Evolutionary conservation across 805 yeast species (phyloP), one percentile per base, ranked within the genome.

Genomic region (Starmerella gropengiesseri): DNA sequence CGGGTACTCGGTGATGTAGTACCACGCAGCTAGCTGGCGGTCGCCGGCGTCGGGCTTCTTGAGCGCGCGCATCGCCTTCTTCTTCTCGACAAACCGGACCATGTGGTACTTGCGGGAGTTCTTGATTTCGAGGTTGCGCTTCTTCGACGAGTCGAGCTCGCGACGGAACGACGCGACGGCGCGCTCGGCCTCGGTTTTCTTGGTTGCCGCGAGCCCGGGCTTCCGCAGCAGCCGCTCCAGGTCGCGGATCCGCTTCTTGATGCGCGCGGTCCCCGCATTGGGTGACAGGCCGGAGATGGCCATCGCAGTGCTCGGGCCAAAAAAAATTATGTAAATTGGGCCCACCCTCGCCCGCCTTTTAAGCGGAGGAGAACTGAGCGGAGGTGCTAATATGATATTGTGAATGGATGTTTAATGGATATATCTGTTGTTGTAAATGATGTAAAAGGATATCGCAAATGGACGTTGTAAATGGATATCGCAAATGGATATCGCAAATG

Each of bases 31-130:
- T 12, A 57, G 53, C 28, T 50, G 51, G 12, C 45, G 55, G 16
- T 55, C 54, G 22, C 56, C 56, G 7, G 67, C 69, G 37, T 60
- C 57, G 5, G 63, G 58, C 44, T 67, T 64, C 50, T 78, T 81
- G 56, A 82, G 74, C 45, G 67, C 73, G 57, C 94, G 72, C 20
- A 74, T 52, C 0, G 95, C 91, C 69, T 86, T 87, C 64, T 85
- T 84, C 57, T 72, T 75, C 61, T 87, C 97, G 49, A 91, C 84
- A 58, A 91, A 91, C 51, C 89, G 73, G 37, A 91, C 85, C 87
- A 85, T 86, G 58, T 85, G 95, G 60, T 91, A 91, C 63, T 79
- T 82, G 52, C 77, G 72, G 11, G 84, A 74, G 30, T 68, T 63
- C 41, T 71, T 68, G 49, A 69, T 71, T 14, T 73, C 71, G 50